These are phyloP conservation scores for Ichthyophthirius multifiliis DNA, from an alignment of 169 alveolate species.

Conservation along the genomic window DNA sequence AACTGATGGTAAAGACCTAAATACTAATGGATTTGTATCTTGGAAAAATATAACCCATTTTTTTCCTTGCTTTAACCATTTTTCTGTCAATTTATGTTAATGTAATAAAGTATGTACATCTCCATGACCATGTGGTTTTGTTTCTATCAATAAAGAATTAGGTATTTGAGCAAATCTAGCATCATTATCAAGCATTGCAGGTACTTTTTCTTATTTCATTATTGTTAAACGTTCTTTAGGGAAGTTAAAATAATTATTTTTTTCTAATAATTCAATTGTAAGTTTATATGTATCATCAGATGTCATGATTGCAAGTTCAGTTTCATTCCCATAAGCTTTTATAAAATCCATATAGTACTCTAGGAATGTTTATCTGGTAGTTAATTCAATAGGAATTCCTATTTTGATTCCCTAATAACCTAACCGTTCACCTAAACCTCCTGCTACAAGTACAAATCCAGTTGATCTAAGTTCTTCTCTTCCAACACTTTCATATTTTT, in stretches of 20 bases:
- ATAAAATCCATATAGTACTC: conserved; percentile 81
- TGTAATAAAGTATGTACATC: conserved; percentile 91
- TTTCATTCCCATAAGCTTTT: conserved; percentile 44
- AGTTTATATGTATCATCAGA: conserved; percentile 91
- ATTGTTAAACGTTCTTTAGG: conserved; percentile 75
- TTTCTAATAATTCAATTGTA: conserved; percentile 76
- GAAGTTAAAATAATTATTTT: conserved; percentile 82
- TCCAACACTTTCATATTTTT: conserved; percentile 83
- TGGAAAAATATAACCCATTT: conserved; percentile 87
- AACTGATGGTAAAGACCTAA: conserved; percentile 85
- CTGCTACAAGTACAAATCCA: conserved; percentile 93
- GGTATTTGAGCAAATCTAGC: conserved; percentile 79
- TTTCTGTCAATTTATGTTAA: conserved; percentile 65
- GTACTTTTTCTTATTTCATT: conserved; percentile 89
- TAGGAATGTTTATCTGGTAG: conserved; percentile 72
- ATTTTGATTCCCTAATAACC: conserved; percentile 91
- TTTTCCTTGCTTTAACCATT: conserved; percentile 78
- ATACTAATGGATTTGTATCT: conserved; percentile 91
- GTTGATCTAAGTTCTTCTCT: conserved; percentile 64
- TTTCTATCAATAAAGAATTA: conserved; percentile 70
- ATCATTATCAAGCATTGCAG: conserved; percentile 88
- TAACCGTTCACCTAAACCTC: conserved; percentile 95
- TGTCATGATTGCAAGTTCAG: conserved; percentile 92
- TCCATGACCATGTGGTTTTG: conserved; percentile 97
- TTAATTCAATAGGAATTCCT: conserved; percentile 82